These are phyloP conservation scores for Herpetomonas samuelpessoai DNA, from an alignment of 208 protist genomes.

Conservation along the genomic window DNA sequence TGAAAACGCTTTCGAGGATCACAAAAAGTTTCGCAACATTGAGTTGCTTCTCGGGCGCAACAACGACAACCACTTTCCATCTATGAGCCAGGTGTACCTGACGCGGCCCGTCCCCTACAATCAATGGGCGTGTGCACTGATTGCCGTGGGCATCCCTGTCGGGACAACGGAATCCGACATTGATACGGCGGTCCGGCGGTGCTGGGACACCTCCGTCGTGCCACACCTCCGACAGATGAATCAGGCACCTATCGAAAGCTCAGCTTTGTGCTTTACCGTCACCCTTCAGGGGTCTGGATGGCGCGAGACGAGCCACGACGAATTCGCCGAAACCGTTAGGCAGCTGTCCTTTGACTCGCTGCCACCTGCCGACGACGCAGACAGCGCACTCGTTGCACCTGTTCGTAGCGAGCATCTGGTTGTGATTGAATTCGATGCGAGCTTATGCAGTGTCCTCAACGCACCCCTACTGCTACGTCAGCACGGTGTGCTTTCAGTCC, in stretches of 20 bases:
- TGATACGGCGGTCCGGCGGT: conserved; percentile 29
- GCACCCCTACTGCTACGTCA: conserved; percentile 41
- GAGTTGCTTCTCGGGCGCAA: conserved; percentile 79
- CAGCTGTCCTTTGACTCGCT: conserved; percentile 12
- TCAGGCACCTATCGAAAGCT: conserved; percentile 37
- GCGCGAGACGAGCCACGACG: neutral
- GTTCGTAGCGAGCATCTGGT: conserved; percentile 34
- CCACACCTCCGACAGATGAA: conserved; percentile 18
- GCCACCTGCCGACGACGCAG: conserved; percentile 1
- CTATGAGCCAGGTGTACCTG: conserved; percentile 61
- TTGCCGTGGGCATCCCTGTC: conserved; percentile 42
- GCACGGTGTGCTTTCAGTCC: conserved; percentile 27
- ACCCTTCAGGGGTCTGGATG: conserved; percentile 22
- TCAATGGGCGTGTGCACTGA: conserved; percentile 59
- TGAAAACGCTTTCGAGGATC: conserved; percentile 87
- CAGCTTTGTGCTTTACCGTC: conserved; percentile 47
- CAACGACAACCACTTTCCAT: conserved; percentile 64
- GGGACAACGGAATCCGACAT: conserved; percentile 25
- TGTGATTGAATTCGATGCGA: conserved; percentile 67
- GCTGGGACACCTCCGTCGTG: conserved; percentile 47
- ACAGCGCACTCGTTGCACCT: conserved; percentile 17
- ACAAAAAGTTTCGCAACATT: conserved; percentile 71
- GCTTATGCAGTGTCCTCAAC: conserved; percentile 39
- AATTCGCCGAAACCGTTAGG: conserved; percentile 5
- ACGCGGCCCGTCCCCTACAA: conserved; percentile 53